Evolutionary conservation across 345 rosid genomes (phyloP).

Genomic region (Durio zibethinus): DNA sequence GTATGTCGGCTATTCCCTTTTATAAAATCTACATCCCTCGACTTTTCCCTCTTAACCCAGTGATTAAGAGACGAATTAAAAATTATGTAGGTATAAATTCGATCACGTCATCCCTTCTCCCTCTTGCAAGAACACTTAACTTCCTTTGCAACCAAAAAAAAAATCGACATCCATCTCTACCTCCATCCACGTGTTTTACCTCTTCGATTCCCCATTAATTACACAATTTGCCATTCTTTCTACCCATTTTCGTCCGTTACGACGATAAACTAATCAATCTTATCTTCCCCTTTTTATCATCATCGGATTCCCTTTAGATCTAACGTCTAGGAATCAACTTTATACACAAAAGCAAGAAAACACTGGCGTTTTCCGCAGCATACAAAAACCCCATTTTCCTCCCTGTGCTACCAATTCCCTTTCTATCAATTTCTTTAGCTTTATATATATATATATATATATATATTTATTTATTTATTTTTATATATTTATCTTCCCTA

Average conservation of each 20-base stretch:
- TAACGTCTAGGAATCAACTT: constrained; percentile 12
- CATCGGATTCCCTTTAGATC: constrained; percentile 9
- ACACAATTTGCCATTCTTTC: too few relatives aligned
- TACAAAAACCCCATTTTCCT: not conserved
- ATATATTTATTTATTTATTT: not conserved
- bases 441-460: not conserved
- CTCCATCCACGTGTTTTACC: constrained; percentile 33
- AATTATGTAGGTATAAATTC: too few relatives aligned
- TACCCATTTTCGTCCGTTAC: not conserved
- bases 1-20: constrained; percentile 24
- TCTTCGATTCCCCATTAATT: not conserved
- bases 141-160: too few relatives aligned
- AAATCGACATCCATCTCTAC: constrained; percentile 16
- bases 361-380: not conserved
- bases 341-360: constrained; percentile 7
- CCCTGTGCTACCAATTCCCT: not conserved
- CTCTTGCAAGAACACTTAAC: too few relatives aligned
- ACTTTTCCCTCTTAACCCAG: too few relatives aligned
- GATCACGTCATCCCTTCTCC: too few relatives aligned
- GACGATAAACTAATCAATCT: not conserved
- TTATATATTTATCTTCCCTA: not conserved
- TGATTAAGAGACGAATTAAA: too few relatives aligned
- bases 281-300: not conserved
- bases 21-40: not conserved
- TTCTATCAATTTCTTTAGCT: not conserved